Evolutionary conservation across 768 basidiomycete species (phyloP), one percentile per base, ranked within the genome.

Genomic region (Russula olivacea): DNA sequence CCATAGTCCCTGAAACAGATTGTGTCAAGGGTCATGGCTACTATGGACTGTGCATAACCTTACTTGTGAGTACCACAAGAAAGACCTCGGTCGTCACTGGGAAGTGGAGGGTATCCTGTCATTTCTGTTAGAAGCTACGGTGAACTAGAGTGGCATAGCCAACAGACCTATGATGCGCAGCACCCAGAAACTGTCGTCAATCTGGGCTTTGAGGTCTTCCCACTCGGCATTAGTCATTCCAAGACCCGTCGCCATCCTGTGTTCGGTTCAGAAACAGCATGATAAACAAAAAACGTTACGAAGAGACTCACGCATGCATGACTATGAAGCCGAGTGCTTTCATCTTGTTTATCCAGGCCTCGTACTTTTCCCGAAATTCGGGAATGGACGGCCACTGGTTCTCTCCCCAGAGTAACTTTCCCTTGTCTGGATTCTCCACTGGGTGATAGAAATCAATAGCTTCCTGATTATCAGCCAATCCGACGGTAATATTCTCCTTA

Each of bases 11-110:
- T 90, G 72, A 34, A 51, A 57, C 43, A 10, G 7, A 54, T 43
- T 11, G 43, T 14, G 32, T 59, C 30, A 63, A 40, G 23, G 25
- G 15, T 67, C 14, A 21, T 23, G 28, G n/a, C 12, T 10, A 25
- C 19, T 8, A n/a, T 21, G 9, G 30, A 58, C 21, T 36, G 14
- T 52, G 48, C 36, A 45, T 38, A 56, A 43, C 34, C 71, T 67
- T 69, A 92, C 91, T 87, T 93, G 76, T 97, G 93, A 28, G 89
- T 89, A 30, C 93, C 93, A 69, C 93, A 96, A 17, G 91, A 93
- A 71, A 89, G 83, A 2, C 93, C 93, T 40, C 91, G 86, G 58
- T 90, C 81, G 52, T 86, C 83, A 34, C 82, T 76, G 0, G 93
- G 90, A 23, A 97, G 80, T 1, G 90, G 91, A 2, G 94, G 94